A percentile compares a stretch with the other conserved stretches of the same genome.
Evolutionary conservation across 208 protist genomes (phyloP).

Genomic region (Vickermania ingenoplastis): DNA sequence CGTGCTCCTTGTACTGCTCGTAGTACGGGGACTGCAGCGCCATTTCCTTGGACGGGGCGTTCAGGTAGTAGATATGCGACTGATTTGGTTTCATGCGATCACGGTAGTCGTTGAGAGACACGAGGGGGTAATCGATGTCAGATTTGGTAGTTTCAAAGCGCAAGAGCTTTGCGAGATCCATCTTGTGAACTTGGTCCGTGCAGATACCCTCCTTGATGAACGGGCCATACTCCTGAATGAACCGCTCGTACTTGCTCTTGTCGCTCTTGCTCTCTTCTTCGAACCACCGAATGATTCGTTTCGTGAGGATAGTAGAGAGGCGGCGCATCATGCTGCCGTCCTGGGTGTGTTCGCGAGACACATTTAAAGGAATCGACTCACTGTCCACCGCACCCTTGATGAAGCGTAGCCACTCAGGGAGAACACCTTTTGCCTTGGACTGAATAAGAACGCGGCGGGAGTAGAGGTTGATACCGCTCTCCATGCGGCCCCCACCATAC

Average conservation of each 20-base stretch:
- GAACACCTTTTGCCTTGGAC: constrained; percentile 87
- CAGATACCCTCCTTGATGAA: constrained; percentile 96
- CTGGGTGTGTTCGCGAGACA: constrained; percentile 97
- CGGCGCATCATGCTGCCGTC: constrained; percentile 92
- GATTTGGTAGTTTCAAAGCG: constrained; percentile 87
- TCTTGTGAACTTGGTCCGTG: constrained; percentile 92
- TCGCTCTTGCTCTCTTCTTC: constrained; percentile 90
- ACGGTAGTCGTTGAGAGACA: constrained; percentile 95
- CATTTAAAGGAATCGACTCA: constrained; percentile 97
- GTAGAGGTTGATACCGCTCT: constrained; percentile 93
- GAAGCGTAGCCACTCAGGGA: constrained; percentile 97
- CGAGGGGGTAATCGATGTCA: constrained; percentile 60
- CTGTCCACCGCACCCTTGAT: constrained; percentile 96
- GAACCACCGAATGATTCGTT: constrained; percentile 87
- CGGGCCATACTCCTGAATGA: constrained; percentile 89
- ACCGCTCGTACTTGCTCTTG: constrained; percentile 86
- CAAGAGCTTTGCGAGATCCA: constrained; percentile 90
- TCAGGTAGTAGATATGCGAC: constrained; percentile 94
- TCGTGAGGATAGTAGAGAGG: constrained; percentile 88
- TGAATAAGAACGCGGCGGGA: constrained; percentile 94
- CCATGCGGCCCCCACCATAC: constrained; percentile 93
- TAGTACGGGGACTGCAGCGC: constrained; percentile 93
- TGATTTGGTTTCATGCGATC: constrained; percentile 93
- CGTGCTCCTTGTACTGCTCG: constrained; percentile 94
- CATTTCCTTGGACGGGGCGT: constrained; percentile 78